Percentiles rank a stretch among this genome's conserved stretches.
Evolutionary conservation across 345 rosid genomes (phyloP).

Genomic region (Sapria himalayana): DNA sequence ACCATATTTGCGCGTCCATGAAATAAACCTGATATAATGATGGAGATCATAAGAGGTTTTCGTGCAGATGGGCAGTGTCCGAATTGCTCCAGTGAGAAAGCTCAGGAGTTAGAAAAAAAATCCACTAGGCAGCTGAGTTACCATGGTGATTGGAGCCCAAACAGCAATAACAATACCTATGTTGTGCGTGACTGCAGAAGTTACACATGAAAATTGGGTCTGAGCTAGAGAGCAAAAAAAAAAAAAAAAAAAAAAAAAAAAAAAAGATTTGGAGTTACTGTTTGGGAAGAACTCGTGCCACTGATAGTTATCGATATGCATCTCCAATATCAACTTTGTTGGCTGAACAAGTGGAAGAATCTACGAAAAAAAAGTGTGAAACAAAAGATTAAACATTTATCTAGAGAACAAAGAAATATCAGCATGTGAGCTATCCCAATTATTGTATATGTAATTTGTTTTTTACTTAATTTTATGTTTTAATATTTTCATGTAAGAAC

Average conservation of each 20-base stretch:
- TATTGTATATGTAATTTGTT: too few relatives aligned
- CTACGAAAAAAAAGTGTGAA: slow-evolving; percentile 19
- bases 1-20: slow-evolving; percentile 96
- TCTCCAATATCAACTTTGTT: slow-evolving; percentile 50
- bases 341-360: slow-evolving; percentile 74
- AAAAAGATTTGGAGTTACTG: slow-evolving; percentile 18
- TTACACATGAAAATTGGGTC: slow-evolving; percentile 11
- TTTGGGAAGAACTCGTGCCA: slow-evolving; percentile 91
- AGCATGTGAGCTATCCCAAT: too few relatives aligned
- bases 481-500: too few relatives aligned
- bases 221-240: slow-evolving; percentile 4
- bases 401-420: too few relatives aligned
- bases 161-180: slow-evolving; percentile 72
- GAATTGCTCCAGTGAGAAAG: not conserved
- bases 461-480: too few relatives aligned
- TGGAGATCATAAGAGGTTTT: not conserved
- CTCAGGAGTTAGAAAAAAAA: not conserved
- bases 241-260: not conserved
- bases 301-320: slow-evolving; percentile 34
- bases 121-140: slow-evolving; percentile 18
- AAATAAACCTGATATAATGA: slow-evolving; percentile 53
- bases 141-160: slow-evolving; percentile 86
- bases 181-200: slow-evolving; percentile 44
- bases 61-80: too few relatives aligned
- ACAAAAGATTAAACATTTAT: too few relatives aligned